Percentiles rank a stretch among this genome's conserved stretches.
These are phyloP conservation scores for Hymenoscyphus infarciens DNA, from an alignment of 2,329 filamentous ascomycete genomes.

Conservation along the genomic window DNA sequence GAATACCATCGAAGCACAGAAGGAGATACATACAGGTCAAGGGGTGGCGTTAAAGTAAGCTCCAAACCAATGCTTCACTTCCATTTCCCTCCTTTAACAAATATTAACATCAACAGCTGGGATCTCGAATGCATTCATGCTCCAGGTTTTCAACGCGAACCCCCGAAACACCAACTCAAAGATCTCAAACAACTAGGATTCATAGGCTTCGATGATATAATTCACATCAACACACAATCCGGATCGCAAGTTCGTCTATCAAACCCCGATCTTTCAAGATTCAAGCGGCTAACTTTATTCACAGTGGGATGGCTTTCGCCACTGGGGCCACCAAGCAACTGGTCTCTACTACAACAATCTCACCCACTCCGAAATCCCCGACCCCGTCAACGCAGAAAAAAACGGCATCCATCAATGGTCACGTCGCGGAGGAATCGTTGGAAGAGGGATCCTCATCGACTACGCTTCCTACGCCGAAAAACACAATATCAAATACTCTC, in stretches of 20 bases:
- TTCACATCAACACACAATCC: slow-evolving; percentile 46
- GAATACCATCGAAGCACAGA: slow-evolving; percentile 38
- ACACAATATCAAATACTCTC: slow-evolving; percentile 35
- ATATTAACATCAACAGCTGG: slow-evolving; percentile 15
- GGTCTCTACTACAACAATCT: slow-evolving; percentile 34
- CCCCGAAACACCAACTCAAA: slow-evolving; percentile 17
- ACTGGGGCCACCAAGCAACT: slow-evolving; percentile 32
- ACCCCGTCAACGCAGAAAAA: slow-evolving; percentile 36
- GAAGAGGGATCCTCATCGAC: slow-evolving; percentile 52
- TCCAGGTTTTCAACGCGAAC: slow-evolving; percentile 22
- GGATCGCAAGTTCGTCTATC: slow-evolving; percentile 35
- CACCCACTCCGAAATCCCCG: slow-evolving; percentile 26
- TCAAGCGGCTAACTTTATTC: slow-evolving; percentile 35
- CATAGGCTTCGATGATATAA: slow-evolving; percentile 51
- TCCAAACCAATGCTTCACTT: too few species aligned
- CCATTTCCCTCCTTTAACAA: too few species aligned
- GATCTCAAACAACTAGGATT: slow-evolving; percentile 30
- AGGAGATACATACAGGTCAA: slow-evolving; percentile 41
- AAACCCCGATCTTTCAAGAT: not conserved
- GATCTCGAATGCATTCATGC: slow-evolving; percentile 17
- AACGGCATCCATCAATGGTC: slow-evolving; percentile 23
- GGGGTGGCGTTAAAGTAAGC: slow-evolving; percentile 33
- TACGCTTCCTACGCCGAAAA: slow-evolving; percentile 41
- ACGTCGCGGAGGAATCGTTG: slow-evolving; percentile 45
- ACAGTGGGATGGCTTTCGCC: slow-evolving; percentile 46